Conservation (phyloP, 2,329 filamentous ascomycete species). For the Penicillium sp. region DNA sequence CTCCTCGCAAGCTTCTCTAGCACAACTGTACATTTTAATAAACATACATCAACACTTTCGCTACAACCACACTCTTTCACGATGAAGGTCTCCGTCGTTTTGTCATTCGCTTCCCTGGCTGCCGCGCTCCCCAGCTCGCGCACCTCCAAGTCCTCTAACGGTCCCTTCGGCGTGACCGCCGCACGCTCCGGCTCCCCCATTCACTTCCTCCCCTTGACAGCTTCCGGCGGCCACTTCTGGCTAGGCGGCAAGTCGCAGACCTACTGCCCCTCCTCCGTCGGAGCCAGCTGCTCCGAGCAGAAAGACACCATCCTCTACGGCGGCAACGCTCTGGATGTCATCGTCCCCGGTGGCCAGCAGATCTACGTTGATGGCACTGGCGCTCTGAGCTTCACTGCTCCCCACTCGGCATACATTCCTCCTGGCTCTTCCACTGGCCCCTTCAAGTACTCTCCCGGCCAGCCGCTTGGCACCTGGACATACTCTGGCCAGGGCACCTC, state of each 20-base stretch:
- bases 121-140: constrained; percentile 21
- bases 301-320: constrained; percentile 49
- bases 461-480: constrained; percentile 27
- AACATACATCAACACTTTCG: background rate
- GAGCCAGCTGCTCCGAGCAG: constrained; percentile 39
- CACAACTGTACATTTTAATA: background rate
- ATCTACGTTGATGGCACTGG: constrained; percentile 58
- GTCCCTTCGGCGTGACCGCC: constrained; percentile 44
- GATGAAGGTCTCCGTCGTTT: constrained; percentile 29
- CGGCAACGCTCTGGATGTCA: constrained; percentile 41
- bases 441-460: constrained; percentile 43
- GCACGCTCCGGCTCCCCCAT: constrained; percentile 48
- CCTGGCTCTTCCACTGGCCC: constrained; percentile 50
- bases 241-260: constrained; percentile 47
- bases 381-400: constrained; percentile 54
- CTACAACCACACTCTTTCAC: constrained; percentile 7
- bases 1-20: background rate
- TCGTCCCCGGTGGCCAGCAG: constrained; percentile 61
- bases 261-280: constrained; percentile 47
- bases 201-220: constrained; percentile 48
- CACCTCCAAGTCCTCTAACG: constrained; percentile 9
- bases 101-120: constrained; percentile 25
- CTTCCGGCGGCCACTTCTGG: constrained; percentile 48
- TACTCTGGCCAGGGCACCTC: constrained; percentile 32
- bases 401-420: constrained; percentile 55